Conservation (phyloP, 1,284 basidiomycete genomes). For the Earliella scabrosa region DNA sequence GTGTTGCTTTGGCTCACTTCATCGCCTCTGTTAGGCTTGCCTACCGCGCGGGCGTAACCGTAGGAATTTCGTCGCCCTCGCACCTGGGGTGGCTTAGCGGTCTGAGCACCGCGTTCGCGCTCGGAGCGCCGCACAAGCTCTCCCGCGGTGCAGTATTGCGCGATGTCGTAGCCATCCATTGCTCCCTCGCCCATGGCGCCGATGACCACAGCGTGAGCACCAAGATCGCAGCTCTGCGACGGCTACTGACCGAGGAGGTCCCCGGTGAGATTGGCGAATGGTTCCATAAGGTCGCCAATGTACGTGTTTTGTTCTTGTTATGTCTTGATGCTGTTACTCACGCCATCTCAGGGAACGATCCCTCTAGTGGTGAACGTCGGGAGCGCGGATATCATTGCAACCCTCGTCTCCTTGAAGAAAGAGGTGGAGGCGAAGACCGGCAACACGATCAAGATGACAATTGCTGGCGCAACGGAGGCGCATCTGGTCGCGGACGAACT, state of each 20-base stretch:
- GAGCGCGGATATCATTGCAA: constrained; percentile 80
- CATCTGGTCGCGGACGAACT: constrained; percentile 79
- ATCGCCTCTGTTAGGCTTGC: constrained; percentile 32
- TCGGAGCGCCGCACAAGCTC: constrained; percentile 49
- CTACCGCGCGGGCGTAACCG: constrained; percentile 41
- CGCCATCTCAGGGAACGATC: constrained; percentile 44
- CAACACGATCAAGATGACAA: constrained; percentile 53
- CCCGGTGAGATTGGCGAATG: constrained; percentile 53
- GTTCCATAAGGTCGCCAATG: constrained; percentile 51
- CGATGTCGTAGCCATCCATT: constrained; percentile 55
- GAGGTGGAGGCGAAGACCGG: constrained; percentile 61
- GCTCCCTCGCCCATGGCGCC: constrained; percentile 44
- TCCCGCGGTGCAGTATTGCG: constrained; percentile 52
- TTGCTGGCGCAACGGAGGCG: constrained; percentile 76
- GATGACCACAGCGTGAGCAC: constrained; percentile 57
- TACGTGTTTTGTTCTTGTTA: background rate
- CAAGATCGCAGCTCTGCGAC: constrained; percentile 66
- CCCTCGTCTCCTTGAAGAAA: constrained; percentile 74
- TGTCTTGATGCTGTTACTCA: background rate
- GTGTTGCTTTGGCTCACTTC: background rate
- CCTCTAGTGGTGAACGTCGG: constrained; percentile 61
- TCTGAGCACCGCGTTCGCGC: constrained; percentile 53
- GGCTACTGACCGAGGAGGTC: constrained; percentile 56
- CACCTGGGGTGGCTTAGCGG: constrained; percentile 51
- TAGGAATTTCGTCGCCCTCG: constrained; percentile 48